These are phyloP conservation scores for Fraxinus quadrangulata DNA, from an alignment of 257 asterid species.

Conservation along the genomic window DNA sequence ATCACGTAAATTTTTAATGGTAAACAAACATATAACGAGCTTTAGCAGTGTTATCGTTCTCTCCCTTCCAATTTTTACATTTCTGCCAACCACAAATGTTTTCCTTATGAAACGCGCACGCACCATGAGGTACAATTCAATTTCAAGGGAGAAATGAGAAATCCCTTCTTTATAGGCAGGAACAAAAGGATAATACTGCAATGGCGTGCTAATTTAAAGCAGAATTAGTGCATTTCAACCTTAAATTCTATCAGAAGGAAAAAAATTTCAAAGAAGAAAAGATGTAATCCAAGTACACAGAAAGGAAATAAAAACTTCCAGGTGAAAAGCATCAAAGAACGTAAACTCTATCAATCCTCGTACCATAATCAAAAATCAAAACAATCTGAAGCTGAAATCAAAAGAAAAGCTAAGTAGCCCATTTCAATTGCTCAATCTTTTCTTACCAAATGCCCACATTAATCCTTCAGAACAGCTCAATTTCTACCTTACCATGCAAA, in stretches of 20 bases:
- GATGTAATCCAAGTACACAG: background rate
- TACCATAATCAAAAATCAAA: conserved; percentile 2
- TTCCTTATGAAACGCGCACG: background rate
- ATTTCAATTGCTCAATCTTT: background rate
- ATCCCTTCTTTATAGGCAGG: background rate
- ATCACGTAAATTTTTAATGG: background rate
- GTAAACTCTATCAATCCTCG: background rate
- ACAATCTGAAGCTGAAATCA: background rate
- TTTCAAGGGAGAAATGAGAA: background rate
- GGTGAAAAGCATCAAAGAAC: background rate
- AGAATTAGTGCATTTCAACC: background rate
- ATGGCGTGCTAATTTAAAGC: background rate
- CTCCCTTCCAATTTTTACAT: background rate
- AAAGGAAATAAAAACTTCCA: background rate
- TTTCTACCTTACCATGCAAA: background rate
- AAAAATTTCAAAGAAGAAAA: background rate
- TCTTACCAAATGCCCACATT: background rate
- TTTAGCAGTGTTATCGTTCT: background rate
- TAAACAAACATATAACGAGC: background rate
- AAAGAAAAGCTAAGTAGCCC: background rate
- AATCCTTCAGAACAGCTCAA: background rate
- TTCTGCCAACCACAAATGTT: background rate
- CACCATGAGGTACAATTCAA: background rate
- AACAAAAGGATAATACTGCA: too few species aligned
- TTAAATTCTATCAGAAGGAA: too few species aligned